A percentile compares a stretch with the other conserved stretches of the same genome.
phyloP scores from a whole-genome alignment of 805 yeast species.

The Aciculoconidium aculeatum region DNA sequence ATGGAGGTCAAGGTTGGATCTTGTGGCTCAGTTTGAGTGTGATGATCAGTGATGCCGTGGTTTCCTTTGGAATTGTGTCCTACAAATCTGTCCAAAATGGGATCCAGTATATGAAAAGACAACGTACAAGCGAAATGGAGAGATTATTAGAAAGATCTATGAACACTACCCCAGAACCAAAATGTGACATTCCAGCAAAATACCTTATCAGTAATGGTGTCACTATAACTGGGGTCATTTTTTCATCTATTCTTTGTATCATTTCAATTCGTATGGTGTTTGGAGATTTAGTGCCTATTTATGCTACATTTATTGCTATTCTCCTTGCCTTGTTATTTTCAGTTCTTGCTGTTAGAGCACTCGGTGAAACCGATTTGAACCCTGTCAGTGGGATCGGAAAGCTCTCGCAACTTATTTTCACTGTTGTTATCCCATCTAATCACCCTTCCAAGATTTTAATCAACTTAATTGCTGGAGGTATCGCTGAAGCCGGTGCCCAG shows the following conservation, averaged over 20 bases:
- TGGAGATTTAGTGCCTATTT: slow-evolving; percentile 64
- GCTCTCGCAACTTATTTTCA: slow-evolving; percentile 83
- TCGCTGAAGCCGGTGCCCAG: slow-evolving; percentile 98
- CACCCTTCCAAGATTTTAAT: slow-evolving; percentile 80
- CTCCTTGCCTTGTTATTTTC: slow-evolving; percentile 73
- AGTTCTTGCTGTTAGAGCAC: slow-evolving; percentile 82
- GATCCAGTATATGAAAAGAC: slow-evolving; percentile 5
- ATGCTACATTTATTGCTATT: slow-evolving; percentile 64
- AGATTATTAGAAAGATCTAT: slow-evolving; percentile 1
- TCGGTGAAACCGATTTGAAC: slow-evolving; percentile 94
- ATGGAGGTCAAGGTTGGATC: slow-evolving; percentile 96
- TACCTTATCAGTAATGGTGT: slow-evolving; percentile 47
- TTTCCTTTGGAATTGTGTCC: slow-evolving; percentile 65
- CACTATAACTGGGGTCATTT: slow-evolving; percentile 54
- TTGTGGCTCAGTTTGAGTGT: slow-evolving; percentile 89
- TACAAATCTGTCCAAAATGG: slow-evolving; percentile 30
- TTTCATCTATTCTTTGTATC: slow-evolving; percentile 65
- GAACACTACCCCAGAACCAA: too few species aligned
- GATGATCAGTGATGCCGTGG: slow-evolving; percentile 88
- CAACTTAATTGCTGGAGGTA: slow-evolving; percentile 91
- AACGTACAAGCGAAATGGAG: slow-evolving; percentile 1
- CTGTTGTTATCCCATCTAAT: slow-evolving; percentile 64
- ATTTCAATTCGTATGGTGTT: slow-evolving; percentile 61
- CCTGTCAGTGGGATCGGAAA: slow-evolving; percentile 98
- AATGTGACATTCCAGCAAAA: slow-evolving; percentile 24